Conservation (phyloP, 1,139 yeast genomes). For the Suhomyces wounanorum region DNA sequence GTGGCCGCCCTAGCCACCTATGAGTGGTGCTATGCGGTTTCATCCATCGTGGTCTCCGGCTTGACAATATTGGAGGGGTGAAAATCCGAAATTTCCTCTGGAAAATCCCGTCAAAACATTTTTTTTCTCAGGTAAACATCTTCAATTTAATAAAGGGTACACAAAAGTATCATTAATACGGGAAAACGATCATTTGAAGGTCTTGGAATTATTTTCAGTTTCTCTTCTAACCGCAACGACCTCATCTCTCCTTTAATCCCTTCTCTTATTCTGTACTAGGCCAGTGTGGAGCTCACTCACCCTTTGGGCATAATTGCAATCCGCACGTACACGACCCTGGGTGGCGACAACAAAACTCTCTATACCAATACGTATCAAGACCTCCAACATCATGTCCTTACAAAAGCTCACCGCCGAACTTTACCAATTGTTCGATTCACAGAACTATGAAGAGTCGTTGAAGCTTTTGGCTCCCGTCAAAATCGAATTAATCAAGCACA, state of each 20-base stretch:
- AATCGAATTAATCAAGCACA: slow-evolving; percentile 74
- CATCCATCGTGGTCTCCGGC: no score
- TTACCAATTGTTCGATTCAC: slow-evolving; percentile 60
- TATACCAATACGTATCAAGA: not conserved
- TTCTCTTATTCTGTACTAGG: no score
- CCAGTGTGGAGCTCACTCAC: not conserved
- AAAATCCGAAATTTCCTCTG: no score
- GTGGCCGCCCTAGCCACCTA: no score
- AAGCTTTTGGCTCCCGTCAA: slow-evolving; percentile 70
- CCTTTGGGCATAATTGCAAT: not conserved
- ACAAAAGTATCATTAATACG: no score
- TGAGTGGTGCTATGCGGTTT: no score
- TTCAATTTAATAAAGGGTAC: not conserved
- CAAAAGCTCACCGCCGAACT: slow-evolving; percentile 66
- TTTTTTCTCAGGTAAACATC: not conserved
- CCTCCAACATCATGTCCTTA: slow-evolving; percentile 35
- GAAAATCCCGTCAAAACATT: no score
- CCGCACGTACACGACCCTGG: slow-evolving; percentile 7
- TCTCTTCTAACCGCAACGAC: no score
- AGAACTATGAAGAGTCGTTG: slow-evolving; percentile 63
- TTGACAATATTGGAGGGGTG: no score
- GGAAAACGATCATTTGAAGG: no score
- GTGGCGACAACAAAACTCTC: slow-evolving; percentile 9
- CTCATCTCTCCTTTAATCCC: no score
- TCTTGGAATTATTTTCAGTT: no score